These are phyloP conservation scores for Pyrenophora seminiperda DNA, from an alignment of 2,329 filamentous ascomycete species.

Conservation along the genomic window DNA sequence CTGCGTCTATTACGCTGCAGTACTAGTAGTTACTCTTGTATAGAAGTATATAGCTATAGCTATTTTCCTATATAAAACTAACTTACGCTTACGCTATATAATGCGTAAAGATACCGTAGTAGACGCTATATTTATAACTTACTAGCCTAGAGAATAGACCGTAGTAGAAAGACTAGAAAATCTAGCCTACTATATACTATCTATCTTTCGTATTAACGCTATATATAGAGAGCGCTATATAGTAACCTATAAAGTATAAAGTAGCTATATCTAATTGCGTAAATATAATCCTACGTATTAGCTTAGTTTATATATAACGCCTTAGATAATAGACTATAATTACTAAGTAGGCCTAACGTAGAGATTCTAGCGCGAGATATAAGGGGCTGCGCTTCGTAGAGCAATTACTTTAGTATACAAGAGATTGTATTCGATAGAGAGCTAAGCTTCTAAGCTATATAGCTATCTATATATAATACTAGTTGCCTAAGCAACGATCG, in stretches of 20 bases:
- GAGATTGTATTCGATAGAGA: too few species aligned
- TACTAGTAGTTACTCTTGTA: not conserved
- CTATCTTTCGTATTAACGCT: not conserved
- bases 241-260: not conserved
- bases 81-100: not conserved
- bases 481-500: too few species aligned
- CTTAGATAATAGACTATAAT: not conserved
- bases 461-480: too few species aligned
- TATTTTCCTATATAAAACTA: not conserved
- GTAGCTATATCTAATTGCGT: not conserved
- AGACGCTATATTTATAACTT: not conserved
- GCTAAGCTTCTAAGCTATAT: too few species aligned
- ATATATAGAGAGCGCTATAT: not conserved
- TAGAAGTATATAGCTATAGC: not conserved
- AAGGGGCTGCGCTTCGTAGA: too few species aligned
- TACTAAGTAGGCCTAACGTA: not conserved
- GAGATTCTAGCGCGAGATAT: not conserved
- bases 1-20: not conserved
- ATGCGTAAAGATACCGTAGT: not conserved
- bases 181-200: not conserved
- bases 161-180: not conserved
- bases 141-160: not conserved
- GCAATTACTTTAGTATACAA: too few species aligned
- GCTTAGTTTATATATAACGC: not conserved
- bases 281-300: not conserved